A percentile compares a stretch with the other conserved stretches of the same genome.
Conservation (phyloP, 139 green algal genomes). For the Coccomyxa sp. region DNA sequence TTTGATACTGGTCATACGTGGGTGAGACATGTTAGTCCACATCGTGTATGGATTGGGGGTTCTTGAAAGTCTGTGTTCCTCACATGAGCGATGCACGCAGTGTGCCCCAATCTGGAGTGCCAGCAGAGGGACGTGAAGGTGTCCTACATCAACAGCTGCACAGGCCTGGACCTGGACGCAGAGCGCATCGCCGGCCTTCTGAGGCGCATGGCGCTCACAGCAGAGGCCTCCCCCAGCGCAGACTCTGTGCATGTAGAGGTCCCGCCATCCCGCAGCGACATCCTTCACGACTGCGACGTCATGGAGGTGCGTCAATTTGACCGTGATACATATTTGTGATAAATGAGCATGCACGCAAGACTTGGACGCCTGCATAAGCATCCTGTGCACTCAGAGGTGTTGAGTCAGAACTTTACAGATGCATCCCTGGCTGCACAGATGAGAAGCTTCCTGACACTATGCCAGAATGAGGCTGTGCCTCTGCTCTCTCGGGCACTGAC, state of each 20-base stretch:
- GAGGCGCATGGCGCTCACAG: slow-evolving; percentile 81
- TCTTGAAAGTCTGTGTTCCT: too few relatives aligned
- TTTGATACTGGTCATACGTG: too few relatives aligned
- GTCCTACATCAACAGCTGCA: slow-evolving; percentile 78
- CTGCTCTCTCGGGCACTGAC: too few relatives aligned
- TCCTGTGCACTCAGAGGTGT: too few relatives aligned
- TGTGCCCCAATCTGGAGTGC: slow-evolving; percentile 78
- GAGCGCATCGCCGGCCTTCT: slow-evolving; percentile 64
- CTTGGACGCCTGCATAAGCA: too few relatives aligned
- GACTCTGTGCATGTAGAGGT: slow-evolving; percentile 40
- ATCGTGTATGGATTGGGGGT: too few relatives aligned
- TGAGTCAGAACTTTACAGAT: neutral
- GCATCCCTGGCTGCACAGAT: too few relatives aligned
- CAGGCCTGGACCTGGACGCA: slow-evolving; percentile 64
- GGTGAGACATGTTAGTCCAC: too few relatives aligned
- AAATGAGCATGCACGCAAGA: too few relatives aligned
- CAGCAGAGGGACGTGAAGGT: slow-evolving; percentile 58
- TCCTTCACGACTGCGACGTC: slow-evolving; percentile 95
- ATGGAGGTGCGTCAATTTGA: slow-evolving; percentile 56
- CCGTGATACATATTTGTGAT: neutral
- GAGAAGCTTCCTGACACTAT: too few relatives aligned
- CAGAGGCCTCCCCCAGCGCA: slow-evolving; percentile 5
- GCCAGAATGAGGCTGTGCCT: too few relatives aligned
- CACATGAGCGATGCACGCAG: too few relatives aligned
- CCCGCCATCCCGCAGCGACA: slow-evolving; percentile 86